These are phyloP conservation scores for Penicillium olsonii DNA, from an alignment of 2,329 filamentous ascomycete species.

Conservation along the genomic window DNA sequence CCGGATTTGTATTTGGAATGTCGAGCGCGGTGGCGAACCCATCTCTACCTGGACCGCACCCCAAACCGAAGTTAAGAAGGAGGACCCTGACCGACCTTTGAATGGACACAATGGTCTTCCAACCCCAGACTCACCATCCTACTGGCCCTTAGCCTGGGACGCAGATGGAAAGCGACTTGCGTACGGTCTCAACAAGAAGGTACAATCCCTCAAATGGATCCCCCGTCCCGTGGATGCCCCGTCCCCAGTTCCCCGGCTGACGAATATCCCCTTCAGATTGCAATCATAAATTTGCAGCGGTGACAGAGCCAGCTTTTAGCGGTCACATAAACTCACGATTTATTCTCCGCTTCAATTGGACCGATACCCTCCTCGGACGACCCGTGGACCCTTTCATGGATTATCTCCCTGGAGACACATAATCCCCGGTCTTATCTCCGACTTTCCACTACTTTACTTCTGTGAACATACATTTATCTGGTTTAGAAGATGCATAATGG, in stretches of 20 bases:
- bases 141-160: conserved; percentile 54
- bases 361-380: conserved; percentile 1
- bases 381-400: conserved; percentile 1
- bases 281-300: conserved; percentile 43
- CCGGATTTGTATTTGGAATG: conserved; percentile 49
- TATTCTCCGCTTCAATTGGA: conserved; percentile 7
- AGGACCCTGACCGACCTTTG: conserved; percentile 32
- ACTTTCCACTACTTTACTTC: conserved; percentile 18
- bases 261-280: conserved; percentile 28
- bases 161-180: conserved; percentile 55
- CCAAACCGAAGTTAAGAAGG: conserved; percentile 32
- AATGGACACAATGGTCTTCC: conserved; percentile 40
- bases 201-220: conserved; percentile 30
- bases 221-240: neutral
- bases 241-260: neutral
- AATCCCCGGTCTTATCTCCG: conserved; percentile 3
- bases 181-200: conserved; percentile 52
- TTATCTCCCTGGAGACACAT: conserved; percentile 7
- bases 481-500: conserved; percentile 36
- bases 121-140: conserved; percentile 24
- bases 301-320: conserved; percentile 23
- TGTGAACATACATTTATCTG: conserved; percentile 28
- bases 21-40: conserved; percentile 45
- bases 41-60: conserved; percentile 44
- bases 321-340: conserved; percentile 7